These are phyloP conservation scores for Gastrolobium bilobum DNA, from an alignment of 306 rosid species.

Conservation along the genomic window DNA sequence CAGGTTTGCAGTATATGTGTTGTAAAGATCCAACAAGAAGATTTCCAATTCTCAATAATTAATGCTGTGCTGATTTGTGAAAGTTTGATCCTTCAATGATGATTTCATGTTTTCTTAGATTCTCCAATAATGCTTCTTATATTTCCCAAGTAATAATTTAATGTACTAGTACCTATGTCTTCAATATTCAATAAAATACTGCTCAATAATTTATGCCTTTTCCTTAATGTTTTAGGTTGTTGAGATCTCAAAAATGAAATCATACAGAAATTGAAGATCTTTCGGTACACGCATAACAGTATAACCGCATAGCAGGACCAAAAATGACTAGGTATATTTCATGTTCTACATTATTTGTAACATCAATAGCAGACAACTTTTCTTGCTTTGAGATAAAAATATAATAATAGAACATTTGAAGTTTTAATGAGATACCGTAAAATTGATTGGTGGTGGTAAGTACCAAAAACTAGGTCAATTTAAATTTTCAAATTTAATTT, in stretches of 20 bases:
- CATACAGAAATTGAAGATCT: neutral
- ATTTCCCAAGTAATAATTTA: neutral
- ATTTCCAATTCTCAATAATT: too few relatives aligned
- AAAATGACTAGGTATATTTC: neutral
- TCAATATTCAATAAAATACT: neutral
- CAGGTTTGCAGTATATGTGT: neutral
- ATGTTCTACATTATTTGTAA: neutral
- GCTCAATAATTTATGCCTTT: slow-evolving; percentile 25
- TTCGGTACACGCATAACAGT: too few relatives aligned
- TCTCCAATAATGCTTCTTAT: neutral
- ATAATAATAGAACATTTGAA: neutral
- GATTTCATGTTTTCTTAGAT: slow-evolving; percentile 11
- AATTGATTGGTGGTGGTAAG: neutral
- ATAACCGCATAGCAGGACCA: neutral
- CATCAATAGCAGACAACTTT: neutral
- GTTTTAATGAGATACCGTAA: neutral
- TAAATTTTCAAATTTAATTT: neutral
- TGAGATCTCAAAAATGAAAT: neutral
- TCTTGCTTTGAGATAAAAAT: neutral
- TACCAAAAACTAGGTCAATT: neutral
- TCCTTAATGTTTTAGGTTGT: neutral
- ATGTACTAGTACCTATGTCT: neutral
- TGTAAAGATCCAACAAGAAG: neutral
- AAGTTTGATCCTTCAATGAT: slow-evolving; percentile 3
- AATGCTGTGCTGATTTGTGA: neutral